A percentile compares a stretch with the other conserved stretches of the same genome.
phyloP scores from a whole-genome alignment of 768 basidiomycete genomes.

The Hebeloma cylindrosporum region DNA sequence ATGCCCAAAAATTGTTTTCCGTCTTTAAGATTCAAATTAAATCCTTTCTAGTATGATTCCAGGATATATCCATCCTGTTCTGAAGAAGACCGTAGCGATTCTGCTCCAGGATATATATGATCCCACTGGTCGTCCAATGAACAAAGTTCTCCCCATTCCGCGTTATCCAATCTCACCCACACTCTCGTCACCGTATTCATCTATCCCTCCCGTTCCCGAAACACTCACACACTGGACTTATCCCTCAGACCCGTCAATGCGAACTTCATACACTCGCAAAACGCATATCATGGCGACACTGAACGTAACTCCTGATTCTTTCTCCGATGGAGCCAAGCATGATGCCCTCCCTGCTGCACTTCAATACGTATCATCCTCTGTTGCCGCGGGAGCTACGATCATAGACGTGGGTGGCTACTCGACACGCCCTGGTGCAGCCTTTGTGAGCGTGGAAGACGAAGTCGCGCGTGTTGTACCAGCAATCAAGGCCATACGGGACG shows the following conservation, averaged over 20 bases:
- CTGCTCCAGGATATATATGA: conserved; percentile 45
- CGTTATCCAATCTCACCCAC: conserved; percentile 39
- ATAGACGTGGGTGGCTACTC: conserved; percentile 95
- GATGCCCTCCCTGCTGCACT: conserved; percentile 54
- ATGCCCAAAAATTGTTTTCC: conserved; percentile 29
- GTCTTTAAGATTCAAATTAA: neutral
- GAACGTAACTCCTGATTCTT: conserved; percentile 94
- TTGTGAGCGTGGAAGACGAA: conserved; percentile 71
- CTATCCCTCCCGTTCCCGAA: conserved; percentile 38
- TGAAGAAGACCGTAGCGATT: conserved; percentile 43
- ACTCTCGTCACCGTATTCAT: conserved; percentile 16
- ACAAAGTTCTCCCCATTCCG: conserved; percentile 77
- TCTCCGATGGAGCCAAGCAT: conserved; percentile 81
- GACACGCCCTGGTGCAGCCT: conserved; percentile 77
- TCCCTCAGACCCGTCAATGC: conserved; percentile 20
- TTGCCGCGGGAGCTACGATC: conserved; percentile 64
- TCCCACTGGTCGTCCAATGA: conserved; percentile 47
- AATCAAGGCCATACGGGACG: conserved; percentile 30
- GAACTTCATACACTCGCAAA: conserved; percentile 24
- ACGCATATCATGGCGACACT: conserved; percentile 90
- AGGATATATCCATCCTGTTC: conserved; percentile 62
- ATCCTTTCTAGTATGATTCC: conserved; percentile 70
- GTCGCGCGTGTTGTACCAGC: conserved; percentile 71
- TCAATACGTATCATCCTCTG: conserved; percentile 47
- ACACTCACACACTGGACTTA: conserved; percentile 55